phyloP scores from a whole-genome alignment of 1,139 yeast genomes.

The Hanseniaspora uvarum region DNA sequence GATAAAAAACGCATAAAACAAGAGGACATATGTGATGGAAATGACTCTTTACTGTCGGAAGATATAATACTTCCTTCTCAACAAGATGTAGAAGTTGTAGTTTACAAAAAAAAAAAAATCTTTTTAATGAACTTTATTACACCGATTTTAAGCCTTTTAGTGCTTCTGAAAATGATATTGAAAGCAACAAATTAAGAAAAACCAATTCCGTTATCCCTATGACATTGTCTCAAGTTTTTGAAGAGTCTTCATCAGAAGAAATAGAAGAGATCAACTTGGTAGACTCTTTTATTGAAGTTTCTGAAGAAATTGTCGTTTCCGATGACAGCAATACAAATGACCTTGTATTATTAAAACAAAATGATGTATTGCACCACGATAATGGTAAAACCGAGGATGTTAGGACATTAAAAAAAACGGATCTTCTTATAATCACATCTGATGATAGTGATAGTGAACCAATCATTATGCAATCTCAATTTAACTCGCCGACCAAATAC shows the following conservation, averaged over 20 bases:
- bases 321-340: not conserved
- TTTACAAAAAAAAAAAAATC: not conserved
- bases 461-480: not conserved
- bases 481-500: not conserved
- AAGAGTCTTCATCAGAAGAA: not conserved
- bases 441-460: not conserved
- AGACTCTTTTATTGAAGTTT: not conserved
- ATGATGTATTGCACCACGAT: too few relatives aligned
- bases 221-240: slow-evolving; percentile 9
- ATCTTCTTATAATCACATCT: not conserved
- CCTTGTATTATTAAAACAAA: not conserved
- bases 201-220: not conserved
- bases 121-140: slow-evolving; percentile 1
- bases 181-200: not conserved
- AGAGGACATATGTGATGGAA: not conserved
- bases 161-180: not conserved
- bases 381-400: not conserved
- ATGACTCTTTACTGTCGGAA: not conserved
- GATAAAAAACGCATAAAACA: not conserved
- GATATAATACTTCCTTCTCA: slow-evolving; percentile 11
- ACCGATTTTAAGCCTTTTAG: not conserved
- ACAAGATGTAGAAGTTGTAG: slow-evolving; percentile 8
- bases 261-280: not conserved
- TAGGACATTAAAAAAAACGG: not conserved
- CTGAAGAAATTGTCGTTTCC: not conserved